Percentiles rank a stretch among this genome's conserved stretches.
These are phyloP conservation scores for Zygnema cylindricum DNA, from an alignment of 139 green algal genomes.

Conservation along the genomic window DNA sequence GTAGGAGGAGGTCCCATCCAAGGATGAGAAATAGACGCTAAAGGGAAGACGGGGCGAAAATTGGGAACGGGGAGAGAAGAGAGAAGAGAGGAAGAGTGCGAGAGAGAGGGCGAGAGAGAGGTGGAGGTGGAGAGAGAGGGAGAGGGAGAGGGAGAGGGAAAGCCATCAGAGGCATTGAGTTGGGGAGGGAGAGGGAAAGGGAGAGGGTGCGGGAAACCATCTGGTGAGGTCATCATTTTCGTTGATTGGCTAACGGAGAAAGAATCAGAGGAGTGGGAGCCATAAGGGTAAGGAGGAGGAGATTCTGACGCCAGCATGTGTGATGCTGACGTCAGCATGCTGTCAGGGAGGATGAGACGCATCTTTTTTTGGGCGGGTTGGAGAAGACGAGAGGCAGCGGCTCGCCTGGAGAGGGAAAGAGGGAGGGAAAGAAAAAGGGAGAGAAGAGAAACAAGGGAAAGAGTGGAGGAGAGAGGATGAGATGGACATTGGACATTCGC, in stretches of 20 bases:
- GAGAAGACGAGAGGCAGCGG: too few species aligned
- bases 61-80: not conserved
- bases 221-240: conserved; percentile 35
- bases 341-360: not conserved
- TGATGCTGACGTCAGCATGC: too few species aligned
- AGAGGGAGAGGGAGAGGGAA: not conserved
- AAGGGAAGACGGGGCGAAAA: not conserved
- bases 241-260: conserved; percentile 57
- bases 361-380: not conserved
- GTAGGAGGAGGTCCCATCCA: not conserved
- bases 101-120: not conserved
- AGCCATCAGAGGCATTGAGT: not conserved
- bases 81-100: not conserved
- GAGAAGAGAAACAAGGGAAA: not conserved
- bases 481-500: too few species aligned
- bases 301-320: not conserved
- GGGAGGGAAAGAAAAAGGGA: too few species aligned
- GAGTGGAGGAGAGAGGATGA: not conserved
- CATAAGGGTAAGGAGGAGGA: not conserved
- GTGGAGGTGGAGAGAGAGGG: not conserved
- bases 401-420: too few species aligned
- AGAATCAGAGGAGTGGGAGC: not conserved
- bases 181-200: not conserved
- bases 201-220: conserved; percentile 7
- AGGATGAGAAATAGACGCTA: not conserved